Evolutionary conservation across 2,329 filamentous ascomycete species (phyloP).

Genomic region (Aspergillus carbonarius): DNA sequence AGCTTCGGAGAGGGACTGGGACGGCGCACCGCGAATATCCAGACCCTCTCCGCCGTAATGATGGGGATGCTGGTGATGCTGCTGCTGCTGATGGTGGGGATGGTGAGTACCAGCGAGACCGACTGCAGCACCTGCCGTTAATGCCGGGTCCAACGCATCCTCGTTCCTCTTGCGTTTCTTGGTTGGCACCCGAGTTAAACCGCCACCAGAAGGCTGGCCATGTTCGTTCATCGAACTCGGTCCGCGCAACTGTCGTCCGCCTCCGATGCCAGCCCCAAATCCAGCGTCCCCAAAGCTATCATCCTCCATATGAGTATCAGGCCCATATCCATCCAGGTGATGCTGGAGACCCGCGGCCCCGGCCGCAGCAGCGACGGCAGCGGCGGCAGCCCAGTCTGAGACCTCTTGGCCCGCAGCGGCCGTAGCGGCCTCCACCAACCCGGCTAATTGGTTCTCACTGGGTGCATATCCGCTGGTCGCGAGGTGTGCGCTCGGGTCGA

Average conservation of each 20-base stretch:
- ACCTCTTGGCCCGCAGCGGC: conserved; percentile 44
- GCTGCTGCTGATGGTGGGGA: conserved; percentile 26
- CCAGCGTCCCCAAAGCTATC: conserved; percentile 40
- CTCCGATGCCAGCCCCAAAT: conserved; percentile 29
- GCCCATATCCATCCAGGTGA: conserved; percentile 41
- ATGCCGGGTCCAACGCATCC: conserved; percentile 38
- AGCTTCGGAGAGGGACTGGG: conserved; percentile 44
- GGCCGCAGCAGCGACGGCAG: conserved; percentile 49
- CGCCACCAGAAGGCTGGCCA: conserved; percentile 25
- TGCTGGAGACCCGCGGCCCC: conserved; percentile 45
- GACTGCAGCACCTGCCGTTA: conserved; percentile 27
- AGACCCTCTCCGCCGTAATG: conserved; percentile 32
- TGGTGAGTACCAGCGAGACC: conserved; percentile 24
- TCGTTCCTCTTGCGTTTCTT: conserved; percentile 45
- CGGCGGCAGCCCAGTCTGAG: conserved; percentile 43
- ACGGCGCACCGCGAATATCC: conserved; percentile 38
- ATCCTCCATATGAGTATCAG: conserved; percentile 41
- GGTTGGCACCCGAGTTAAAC: conserved; percentile 34
- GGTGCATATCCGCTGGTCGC: conserved; percentile 33
- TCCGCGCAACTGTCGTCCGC: conserved; percentile 28
- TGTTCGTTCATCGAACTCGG: conserved; percentile 28
- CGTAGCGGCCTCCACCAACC: conserved; percentile 48
- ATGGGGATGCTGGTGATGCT: conserved; percentile 26
- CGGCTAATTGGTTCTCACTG: conserved; percentile 46
- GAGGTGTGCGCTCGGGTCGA: conserved; percentile 33